Base-by-base conservation (phyloP, 176 grass and related monocot species). In the Hsuehochloa calcarea region DNA sequence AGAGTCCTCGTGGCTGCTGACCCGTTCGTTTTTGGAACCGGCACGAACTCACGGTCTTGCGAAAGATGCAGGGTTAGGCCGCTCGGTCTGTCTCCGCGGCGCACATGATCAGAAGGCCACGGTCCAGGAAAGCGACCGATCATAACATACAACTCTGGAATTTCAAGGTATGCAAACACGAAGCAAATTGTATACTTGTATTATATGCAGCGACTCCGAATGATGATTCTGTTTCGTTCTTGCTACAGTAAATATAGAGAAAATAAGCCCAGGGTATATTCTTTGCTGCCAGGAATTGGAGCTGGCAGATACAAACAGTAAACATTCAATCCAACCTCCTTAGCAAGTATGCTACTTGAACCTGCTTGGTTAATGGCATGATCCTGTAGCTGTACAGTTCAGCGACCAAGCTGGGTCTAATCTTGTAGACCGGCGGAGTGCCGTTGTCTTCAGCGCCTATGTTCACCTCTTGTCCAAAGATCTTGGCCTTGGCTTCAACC, bases 341-440 rank as follows among this genome's bases (percentile, higher is more conserved):
- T 41, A 99, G 90, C 78, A 99, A 77, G 74, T 99, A 99, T 29
- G 85, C 74, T 55, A 99, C 79, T 83, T 99, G 86, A 70, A 99
- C 97, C 54, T 94, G 19, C 82, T 99, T 99, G 22, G 97, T 99
- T 16, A 96, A 85, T 41, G 93, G 97, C 97, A 99, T 99, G 87
- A 99, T 96, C 85, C 90, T 96, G 58, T 81, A 7, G 56, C 72
- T 88, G 71, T 99, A 99, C 31, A 99, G 84, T 49, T 82, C 90
- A 5, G 93, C 97, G 26, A 99, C 93, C 78, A 99, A 29, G 25
- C 65, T 78, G 4, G 93, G 97, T 8, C 70, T 78, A 54, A 99
- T 96, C 88, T 99, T 99, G 84, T 88, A 99, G 5, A 81, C 80
- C 20, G 91, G 80, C 15, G 85, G 81, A 47, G 4, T 4, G 34